Conservation (phyloP, 2,329 filamentous ascomycete genomes). For the Aspergillus oerlinghausenensis region DNA sequence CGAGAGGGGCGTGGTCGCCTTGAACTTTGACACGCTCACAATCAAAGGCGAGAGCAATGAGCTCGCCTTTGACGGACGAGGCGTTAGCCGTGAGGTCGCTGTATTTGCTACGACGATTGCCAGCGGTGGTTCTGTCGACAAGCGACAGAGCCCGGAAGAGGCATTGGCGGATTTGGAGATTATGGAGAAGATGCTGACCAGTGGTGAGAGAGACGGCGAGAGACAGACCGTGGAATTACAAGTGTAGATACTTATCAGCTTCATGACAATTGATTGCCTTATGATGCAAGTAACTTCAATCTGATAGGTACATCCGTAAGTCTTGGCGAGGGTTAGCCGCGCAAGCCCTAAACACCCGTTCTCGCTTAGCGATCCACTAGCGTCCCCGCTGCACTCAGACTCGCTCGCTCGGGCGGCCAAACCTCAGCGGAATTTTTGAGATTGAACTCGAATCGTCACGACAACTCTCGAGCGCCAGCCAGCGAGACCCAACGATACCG, state of each 20-base stretch:
- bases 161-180: conserved; percentile 51
- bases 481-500: conserved; percentile 39
- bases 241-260: neutral
- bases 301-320: neutral
- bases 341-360: conserved; percentile 21
- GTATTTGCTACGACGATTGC: conserved; percentile 49
- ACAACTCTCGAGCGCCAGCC: conserved; percentile 41
- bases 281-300: too few relatives aligned
- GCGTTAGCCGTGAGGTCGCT: conserved; percentile 49
- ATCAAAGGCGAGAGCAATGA: conserved; percentile 37
- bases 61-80: conserved; percentile 46
- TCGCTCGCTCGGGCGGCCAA: conserved; percentile 25
- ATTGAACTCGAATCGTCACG: conserved; percentile 36
- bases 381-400: conserved; percentile 27
- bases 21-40: conserved; percentile 35
- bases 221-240: conserved; percentile 22
- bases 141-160: conserved; percentile 46
- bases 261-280: too few relatives aligned
- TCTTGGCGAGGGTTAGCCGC: conserved; percentile 15
- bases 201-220: conserved; percentile 28
- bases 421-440: conserved; percentile 38
- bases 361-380: conserved; percentile 34
- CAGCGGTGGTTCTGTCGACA: conserved; percentile 37
- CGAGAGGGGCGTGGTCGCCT: conserved; percentile 48
- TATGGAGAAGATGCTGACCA: conserved; percentile 33